Conservation (phyloP, 441 rosid species). For the Gossypium davidsonii region DNA sequence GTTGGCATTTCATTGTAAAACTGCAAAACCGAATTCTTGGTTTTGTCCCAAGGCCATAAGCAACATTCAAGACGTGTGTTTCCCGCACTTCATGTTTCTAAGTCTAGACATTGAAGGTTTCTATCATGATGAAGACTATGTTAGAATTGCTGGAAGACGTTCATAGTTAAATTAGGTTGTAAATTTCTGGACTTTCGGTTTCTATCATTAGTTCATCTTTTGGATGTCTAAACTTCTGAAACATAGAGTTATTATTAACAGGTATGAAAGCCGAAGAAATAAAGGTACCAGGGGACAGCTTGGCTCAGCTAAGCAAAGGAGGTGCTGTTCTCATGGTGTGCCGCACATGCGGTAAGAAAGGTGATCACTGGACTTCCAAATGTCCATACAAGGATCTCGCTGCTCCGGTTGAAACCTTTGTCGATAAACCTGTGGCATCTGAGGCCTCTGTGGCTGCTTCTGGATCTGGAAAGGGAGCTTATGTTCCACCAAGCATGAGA, state of each 20-base stretch:
- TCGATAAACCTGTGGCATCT: not conserved
- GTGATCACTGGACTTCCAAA: not conserved
- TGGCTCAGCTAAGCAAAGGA: not conserved
- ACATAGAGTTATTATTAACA: not conserved
- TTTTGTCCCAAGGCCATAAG: not conserved
- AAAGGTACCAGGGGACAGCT: not conserved
- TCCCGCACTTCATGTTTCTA: too few species aligned
- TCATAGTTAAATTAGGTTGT: not conserved
- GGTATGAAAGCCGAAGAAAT: not conserved
- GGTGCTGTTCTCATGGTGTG: not conserved
- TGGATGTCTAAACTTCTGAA: too few species aligned
- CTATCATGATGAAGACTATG: not conserved
- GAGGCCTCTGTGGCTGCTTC: constrained; percentile 6
- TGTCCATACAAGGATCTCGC: not conserved
- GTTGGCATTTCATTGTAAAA: not conserved
- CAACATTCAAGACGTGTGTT: not conserved
- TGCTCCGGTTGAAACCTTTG: not conserved
- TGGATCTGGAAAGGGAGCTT: constrained; percentile 31
- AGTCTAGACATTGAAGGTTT: too few species aligned
- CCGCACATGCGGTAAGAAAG: not conserved
- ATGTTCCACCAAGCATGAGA: constrained; percentile 47
- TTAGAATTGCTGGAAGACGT: not conserved
- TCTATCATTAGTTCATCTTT: too few species aligned
- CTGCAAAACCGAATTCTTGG: not conserved
- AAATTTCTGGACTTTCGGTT: not conserved